Conservation (phyloP, 768 basidiomycete genomes). For the Strobilomyces dryophilus region DNA sequence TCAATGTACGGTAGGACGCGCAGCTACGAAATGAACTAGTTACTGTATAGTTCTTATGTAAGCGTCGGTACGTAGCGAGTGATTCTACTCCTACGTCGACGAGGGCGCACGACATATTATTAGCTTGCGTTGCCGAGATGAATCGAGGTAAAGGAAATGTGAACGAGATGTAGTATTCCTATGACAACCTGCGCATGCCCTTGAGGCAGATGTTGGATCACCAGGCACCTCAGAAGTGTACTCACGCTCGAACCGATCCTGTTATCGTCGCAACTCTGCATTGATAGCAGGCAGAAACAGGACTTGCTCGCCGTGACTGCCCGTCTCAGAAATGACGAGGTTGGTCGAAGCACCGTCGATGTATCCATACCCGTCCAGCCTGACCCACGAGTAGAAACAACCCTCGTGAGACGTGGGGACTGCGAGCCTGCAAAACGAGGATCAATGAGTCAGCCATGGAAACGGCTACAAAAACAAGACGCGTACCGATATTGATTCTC, state of each 20-base stretch:
- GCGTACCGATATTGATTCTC: constrained; percentile 38
- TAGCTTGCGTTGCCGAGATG: too few species aligned
- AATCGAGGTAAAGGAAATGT: too few species aligned
- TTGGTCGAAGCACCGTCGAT: constrained; percentile 22
- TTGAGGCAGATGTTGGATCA: too few species aligned
- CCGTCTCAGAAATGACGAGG: constrained; percentile 6
- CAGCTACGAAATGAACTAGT: too few species aligned
- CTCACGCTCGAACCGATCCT: neutral
- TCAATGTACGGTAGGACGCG: too few species aligned
- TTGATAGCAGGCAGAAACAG: constrained; percentile 15
- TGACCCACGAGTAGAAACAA: constrained; percentile 19
- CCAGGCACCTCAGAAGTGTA: too few species aligned
- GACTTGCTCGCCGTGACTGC: neutral
- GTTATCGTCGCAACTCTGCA: constrained; percentile 1
- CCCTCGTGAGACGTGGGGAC: constrained; percentile 14
- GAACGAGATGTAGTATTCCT: too few species aligned
- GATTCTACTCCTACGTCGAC: too few species aligned
- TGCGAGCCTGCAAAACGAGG: constrained; percentile 7
- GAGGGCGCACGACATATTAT: too few species aligned
- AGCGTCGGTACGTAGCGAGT: too few species aligned
- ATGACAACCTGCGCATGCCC: too few species aligned
- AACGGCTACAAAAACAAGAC: neutral
- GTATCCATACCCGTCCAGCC: constrained; percentile 23
- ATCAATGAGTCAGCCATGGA: neutral
- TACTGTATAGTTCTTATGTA: too few species aligned